These are phyloP conservation scores for Lactarius quietus DNA, from an alignment of 768 basidiomycete species.

Conservation along the genomic window DNA sequence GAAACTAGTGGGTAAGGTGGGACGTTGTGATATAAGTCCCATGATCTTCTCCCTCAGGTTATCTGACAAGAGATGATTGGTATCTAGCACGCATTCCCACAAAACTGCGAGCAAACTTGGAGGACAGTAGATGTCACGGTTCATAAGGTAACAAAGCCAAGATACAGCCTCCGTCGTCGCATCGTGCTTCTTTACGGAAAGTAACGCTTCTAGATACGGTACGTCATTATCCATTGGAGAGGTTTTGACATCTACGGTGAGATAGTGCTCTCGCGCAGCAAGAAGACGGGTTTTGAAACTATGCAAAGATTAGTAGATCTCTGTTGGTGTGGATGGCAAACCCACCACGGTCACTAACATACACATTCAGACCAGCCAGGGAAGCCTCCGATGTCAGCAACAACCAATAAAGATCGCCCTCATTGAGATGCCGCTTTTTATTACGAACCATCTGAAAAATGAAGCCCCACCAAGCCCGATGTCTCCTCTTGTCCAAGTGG, in stretches of 20 bases:
- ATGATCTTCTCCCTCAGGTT: slow-evolving; percentile 36
- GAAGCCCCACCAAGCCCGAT: slow-evolving; percentile 47
- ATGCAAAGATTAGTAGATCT: background rate
- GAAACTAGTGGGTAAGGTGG: slow-evolving; percentile 27
- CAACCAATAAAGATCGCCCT: slow-evolving; percentile 60
- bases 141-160: slow-evolving; percentile 19
- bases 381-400: slow-evolving; percentile 36
- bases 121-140: slow-evolving; percentile 32
- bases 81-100: slow-evolving; percentile 38
- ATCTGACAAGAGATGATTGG: slow-evolving; percentile 30
- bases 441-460: slow-evolving; percentile 44
- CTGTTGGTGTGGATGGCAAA: background rate
- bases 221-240: slow-evolving; percentile 3
- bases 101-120: slow-evolving; percentile 40
- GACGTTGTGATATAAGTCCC: slow-evolving; percentile 37
- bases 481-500: slow-evolving; percentile 27
- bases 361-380: slow-evolving; percentile 3
- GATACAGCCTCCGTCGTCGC: slow-evolving; percentile 3
- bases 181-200: slow-evolving; percentile 11
- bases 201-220: slow-evolving; percentile 13
- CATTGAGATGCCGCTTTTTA: slow-evolving; percentile 36
- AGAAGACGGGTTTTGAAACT: slow-evolving; percentile 2
- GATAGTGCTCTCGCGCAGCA: slow-evolving; percentile 16
- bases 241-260: slow-evolving; percentile 20
- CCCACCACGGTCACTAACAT: slow-evolving; percentile 18